Evolutionary conservation across 306 rosid genomes (phyloP).

Genomic region (Inga laurina): DNA sequence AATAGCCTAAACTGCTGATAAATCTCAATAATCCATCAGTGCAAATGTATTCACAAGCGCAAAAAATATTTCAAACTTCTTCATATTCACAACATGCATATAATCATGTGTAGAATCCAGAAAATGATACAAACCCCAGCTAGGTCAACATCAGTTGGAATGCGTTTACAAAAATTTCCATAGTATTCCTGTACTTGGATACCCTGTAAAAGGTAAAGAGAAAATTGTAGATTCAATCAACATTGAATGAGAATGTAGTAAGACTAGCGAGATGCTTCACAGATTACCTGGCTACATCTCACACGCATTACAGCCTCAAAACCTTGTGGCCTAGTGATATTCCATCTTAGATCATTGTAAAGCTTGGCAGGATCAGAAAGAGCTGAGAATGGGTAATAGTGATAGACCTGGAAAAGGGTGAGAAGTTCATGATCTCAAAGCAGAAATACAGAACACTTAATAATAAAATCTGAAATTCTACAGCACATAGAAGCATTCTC

Average conservation of each 20-base stretch:
- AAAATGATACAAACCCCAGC: conserved; percentile 81
- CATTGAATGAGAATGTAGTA: conserved; percentile 15
- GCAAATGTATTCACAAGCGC: background rate
- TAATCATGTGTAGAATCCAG: conserved; percentile 24
- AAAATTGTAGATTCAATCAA: conserved; percentile 18
- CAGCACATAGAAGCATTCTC: conserved; percentile 6
- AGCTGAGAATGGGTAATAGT: conserved; percentile 94
- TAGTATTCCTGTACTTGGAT: conserved; percentile 93
- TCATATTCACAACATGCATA: conserved; percentile 17
- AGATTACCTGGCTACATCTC: conserved; percentile 94
- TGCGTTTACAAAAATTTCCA: conserved; percentile 93
- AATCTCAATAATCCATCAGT: conserved; percentile 14
- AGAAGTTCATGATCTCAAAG: conserved; percentile 21
- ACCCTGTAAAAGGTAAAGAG: conserved; percentile 60
- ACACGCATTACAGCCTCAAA: conserved; percentile 99
- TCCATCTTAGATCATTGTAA: conserved; percentile 99
- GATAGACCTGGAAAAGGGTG: conserved; percentile 69
- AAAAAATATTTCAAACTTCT: conserved; percentile 8
- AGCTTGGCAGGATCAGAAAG: conserved; percentile 94
- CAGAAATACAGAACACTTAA: background rate
- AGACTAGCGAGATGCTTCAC: conserved; percentile 14
- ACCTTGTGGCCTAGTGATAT: conserved; percentile 96
- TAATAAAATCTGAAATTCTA: background rate
- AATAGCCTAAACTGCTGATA: conserved; percentile 18
- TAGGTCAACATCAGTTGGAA: conserved; percentile 93